Percentiles rank a stretch among this genome's conserved stretches.
Conservation (phyloP, 352 stramenopile species). For the Globisporangium iwayamae region DNA sequence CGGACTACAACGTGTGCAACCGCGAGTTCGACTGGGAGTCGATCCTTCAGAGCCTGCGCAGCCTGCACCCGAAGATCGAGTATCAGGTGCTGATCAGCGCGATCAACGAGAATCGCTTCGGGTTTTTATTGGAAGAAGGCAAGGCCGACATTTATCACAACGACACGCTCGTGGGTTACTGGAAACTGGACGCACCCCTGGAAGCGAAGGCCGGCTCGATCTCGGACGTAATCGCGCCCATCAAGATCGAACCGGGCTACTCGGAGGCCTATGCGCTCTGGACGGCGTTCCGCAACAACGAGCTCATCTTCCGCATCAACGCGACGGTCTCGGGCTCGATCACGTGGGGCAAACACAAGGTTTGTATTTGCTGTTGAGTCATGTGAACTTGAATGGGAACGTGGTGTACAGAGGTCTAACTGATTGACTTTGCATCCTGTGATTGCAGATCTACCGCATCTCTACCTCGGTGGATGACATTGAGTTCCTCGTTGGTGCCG, state of each 20-base stretch:
- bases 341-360: conserved; percentile 77
- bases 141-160: conserved; percentile 82
- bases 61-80: conserved; percentile 74
- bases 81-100: conserved; percentile 86
- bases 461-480: conserved; percentile 72
- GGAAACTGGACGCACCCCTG: conserved; percentile 63
- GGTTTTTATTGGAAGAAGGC: conserved; percentile 74
- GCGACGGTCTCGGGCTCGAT: conserved; percentile 78
- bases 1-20: conserved; percentile 89
- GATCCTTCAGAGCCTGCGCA: conserved; percentile 72
- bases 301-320: conserved; percentile 81
- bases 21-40: conserved; percentile 87
- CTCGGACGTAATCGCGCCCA: conserved; percentile 69
- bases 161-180: conserved; percentile 59
- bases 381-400: neutral
- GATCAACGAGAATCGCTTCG: conserved; percentile 88
- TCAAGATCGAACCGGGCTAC: conserved; percentile 71
- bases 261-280: conserved; percentile 57
- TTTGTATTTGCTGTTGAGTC: conserved; percentile 19
- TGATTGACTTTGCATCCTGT: neutral
- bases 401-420: neutral
- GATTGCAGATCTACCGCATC: conserved; percentile 68
- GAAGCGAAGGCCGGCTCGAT: conserved; percentile 70
- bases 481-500: conserved; percentile 83
- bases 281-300: conserved; percentile 68